Base-by-base conservation (phyloP, 2,329 filamentous ascomycete genomes). In the Coleophoma cylindrospora region DNA sequence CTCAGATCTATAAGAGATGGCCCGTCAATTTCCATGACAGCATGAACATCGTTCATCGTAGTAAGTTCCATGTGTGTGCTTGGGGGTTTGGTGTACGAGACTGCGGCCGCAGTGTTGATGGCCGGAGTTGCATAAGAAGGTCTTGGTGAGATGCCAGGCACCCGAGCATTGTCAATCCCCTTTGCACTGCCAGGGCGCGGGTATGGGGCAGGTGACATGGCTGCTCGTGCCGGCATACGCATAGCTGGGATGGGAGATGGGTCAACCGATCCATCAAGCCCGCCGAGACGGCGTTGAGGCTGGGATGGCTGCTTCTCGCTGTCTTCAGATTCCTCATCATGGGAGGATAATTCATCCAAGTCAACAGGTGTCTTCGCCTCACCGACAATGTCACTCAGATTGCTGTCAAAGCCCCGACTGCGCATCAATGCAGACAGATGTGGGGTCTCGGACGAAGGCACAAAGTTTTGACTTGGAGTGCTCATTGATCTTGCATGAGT, bases 401-500 rank as follows among this genome's bases (percentile, higher is more conserved):
- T 77, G 47, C 82, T 74, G 52, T 72, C 70, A 58, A 86, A 78
- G 34, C 84, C 84, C 62, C 75, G 78, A 54, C 71, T 76, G 57
- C 80, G 74, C 68, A 90, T 73, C 43, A 89, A 67, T 38, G 76
- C 76, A 32, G 86, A 88, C 17, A 91, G 73, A 66, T 87, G 77
- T 13, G 87, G 87, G 14, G 81, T 80, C 34, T 80, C 76, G 7
- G 76, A 65, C 11, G 82, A 80, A 46, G 74, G 74, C 49, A 75
- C 69, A 60, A 83, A 81, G 38, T 47, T 54, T 7, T 65, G 57
- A n/a, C 52, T 54, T 43, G 49, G 45, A 50, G 41, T 51, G 50
- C 61, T 60, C 46, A 62, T 61, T 40, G 65, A 55, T 14, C 64
- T 47, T 49, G 50, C 43, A 47, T 49, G 14, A 10, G 52, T 54